phyloP scores from a whole-genome alignment of 2,329 filamentous ascomycete genomes.

The Emergomyces pasteurianus region DNA sequence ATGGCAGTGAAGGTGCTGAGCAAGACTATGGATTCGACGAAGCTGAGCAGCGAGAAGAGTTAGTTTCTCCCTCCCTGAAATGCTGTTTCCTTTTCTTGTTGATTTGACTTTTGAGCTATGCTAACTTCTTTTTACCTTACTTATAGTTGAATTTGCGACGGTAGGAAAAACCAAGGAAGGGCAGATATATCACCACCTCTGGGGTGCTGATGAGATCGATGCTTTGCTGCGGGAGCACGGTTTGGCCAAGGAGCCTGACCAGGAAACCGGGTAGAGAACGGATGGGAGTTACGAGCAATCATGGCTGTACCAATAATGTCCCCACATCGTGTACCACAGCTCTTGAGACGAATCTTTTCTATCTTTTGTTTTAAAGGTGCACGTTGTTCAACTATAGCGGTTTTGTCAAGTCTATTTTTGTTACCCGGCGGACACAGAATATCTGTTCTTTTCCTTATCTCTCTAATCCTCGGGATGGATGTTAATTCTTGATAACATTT shows the following conservation, averaged over 20 bases:
- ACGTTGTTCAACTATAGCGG: background rate
- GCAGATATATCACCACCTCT: conserved; percentile 96
- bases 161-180: conserved; percentile 91
- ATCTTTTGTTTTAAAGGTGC: background rate
- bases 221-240: conserved; percentile 89
- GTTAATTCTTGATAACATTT: background rate
- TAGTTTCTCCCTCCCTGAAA: conserved; percentile 28
- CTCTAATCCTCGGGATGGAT: background rate
- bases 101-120: background rate
- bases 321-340: background rate
- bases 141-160: conserved; percentile 87
- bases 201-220: conserved; percentile 94
- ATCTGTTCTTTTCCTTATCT: background rate
- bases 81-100: background rate
- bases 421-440: background rate
- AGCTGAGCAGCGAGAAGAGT: conserved; percentile 99
- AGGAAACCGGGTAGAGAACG: conserved; percentile 42
- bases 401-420: background rate
- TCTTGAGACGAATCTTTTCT: background rate
- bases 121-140: background rate
- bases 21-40: conserved; percentile 99
- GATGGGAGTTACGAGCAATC: background rate
- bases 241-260: conserved; percentile 68
- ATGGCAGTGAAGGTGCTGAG: conserved; percentile 97
- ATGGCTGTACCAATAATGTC: background rate